A percentile compares a stretch with the other conserved stretches of the same genome.
These are phyloP conservation scores for Malassezia furfur DNA, from an alignment of 1,284 basidiomycete genomes.

Conservation along the genomic window DNA sequence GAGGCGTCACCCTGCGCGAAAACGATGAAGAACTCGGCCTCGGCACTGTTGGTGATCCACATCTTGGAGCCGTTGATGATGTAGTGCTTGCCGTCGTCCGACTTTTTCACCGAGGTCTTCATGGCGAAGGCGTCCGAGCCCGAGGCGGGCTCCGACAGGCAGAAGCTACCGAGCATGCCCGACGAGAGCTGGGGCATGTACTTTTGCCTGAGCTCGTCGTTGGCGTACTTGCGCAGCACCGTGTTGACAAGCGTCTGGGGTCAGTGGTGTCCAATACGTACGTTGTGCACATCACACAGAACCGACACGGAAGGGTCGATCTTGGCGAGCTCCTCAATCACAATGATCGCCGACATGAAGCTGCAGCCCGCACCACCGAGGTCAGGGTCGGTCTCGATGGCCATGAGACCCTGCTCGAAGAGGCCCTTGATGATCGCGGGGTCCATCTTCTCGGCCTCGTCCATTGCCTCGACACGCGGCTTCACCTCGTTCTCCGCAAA, in stretches of 20 bases:
- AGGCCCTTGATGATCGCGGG: slow-evolving; percentile 74
- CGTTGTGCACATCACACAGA: slow-evolving; percentile 91
- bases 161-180: slow-evolving; percentile 83
- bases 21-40: slow-evolving; percentile 76
- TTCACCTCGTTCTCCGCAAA: slow-evolving; percentile 81
- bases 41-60: slow-evolving; percentile 98
- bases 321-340: slow-evolving; percentile 92
- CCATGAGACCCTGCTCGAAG: slow-evolving; percentile 97
- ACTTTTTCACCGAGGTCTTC: slow-evolving; percentile 81
- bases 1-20: slow-evolving; percentile 91
- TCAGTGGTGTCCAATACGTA: neutral
- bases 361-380: slow-evolving; percentile 79
- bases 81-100: slow-evolving; percentile 60
- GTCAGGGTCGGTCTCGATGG: slow-evolving; percentile 78
- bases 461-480: slow-evolving; percentile 91
- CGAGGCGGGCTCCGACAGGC: slow-evolving; percentile 80
- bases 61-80: slow-evolving; percentile 91
- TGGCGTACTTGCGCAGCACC: slow-evolving; percentile 77
- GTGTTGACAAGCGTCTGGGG: slow-evolving; percentile 61
- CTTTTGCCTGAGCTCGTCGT: slow-evolving; percentile 71
- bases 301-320: slow-evolving; percentile 94
- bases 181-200: slow-evolving; percentile 77
- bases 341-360: slow-evolving; percentile 90
- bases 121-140: slow-evolving; percentile 96
- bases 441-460: slow-evolving; percentile 94